Percentiles rank a stretch among this genome's conserved stretches.
These are phyloP conservation scores for Microbotryomycetes sp. DNA, from an alignment of 1,284 basidiomycete species.

Conservation along the genomic window DNA sequence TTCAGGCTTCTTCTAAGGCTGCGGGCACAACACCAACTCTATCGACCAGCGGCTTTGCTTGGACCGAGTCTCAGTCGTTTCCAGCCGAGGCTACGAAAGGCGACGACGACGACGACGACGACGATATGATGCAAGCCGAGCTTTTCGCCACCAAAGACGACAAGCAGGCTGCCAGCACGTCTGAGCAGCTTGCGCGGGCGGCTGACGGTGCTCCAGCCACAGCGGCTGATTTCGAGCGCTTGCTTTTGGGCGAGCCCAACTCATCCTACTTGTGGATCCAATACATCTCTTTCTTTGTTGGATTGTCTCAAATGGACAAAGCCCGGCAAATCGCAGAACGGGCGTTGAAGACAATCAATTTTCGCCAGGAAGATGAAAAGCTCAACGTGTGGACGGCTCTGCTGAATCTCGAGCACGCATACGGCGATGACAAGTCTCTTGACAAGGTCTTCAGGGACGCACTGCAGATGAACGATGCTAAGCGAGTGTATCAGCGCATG, in stretches of 20 bases:
- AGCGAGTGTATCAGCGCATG: constrained; percentile 77
- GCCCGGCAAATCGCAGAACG: constrained; percentile 79
- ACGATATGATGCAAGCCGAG: not conserved
- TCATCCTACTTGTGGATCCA: constrained; percentile 98
- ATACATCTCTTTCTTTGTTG: constrained; percentile 97
- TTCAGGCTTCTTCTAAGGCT: too few species aligned
- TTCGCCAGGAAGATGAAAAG: constrained; percentile 93
- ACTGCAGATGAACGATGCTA: constrained; percentile 79
- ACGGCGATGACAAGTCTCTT: constrained; percentile 74
- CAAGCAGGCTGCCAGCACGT: too few species aligned
- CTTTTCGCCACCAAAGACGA: not conserved
- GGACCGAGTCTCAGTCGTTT: too few species aligned
- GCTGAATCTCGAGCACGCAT: constrained; percentile 89
- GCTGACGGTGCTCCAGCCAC: constrained; percentile 41
- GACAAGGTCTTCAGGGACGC: constrained; percentile 85
- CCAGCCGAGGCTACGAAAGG: constrained; percentile 23
- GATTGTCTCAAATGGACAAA: constrained; percentile 90
- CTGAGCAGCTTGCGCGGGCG: not conserved
- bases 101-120: constrained; percentile 27
- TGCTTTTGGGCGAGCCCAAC: constrained; percentile 90
- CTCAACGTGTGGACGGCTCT: constrained; percentile 97
- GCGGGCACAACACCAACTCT: too few species aligned
- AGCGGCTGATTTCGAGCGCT: constrained; percentile 82
- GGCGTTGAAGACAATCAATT: constrained; percentile 81
- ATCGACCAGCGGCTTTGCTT: not conserved